Base-by-base conservation (phyloP, 1,139 yeast genomes). In the Pichia sp. region DNA sequence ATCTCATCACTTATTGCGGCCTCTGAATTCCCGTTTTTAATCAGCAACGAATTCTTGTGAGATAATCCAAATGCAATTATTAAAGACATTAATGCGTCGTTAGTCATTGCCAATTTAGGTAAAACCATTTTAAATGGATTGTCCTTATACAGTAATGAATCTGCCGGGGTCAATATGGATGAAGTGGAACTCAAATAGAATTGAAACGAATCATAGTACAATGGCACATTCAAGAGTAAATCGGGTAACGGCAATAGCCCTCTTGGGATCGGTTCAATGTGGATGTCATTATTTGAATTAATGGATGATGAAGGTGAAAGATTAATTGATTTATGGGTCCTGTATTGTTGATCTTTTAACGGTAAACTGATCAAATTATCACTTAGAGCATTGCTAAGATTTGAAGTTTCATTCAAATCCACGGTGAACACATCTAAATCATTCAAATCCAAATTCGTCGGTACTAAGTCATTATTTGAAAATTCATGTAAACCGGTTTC, bases 91-190 rank as follows among this genome's bases (percentile, higher is more conserved):
- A 85, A 62, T 0, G 85, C 75, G 4, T 79, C 75, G 44, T 73
- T 69, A 26, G 72, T 68, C 71, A 81, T 68, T 0, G 94, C 90
- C 75, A 85, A 72, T 51, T 75, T 77, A 0, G 94, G 92, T 23
- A 85, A 61, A 4, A 82, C 63, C 6, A 73, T 72, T 49, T 73
- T 73, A 62, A 84, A 83, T 0, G 95, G 95, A 54, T 84, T 85
- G 33, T 53, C 47, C 27, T 76, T 79, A 56, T 81, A 80, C 4
- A 73, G 56, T 23, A 67, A 61, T 2, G 75, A 67, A 5, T 88
- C 87, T 0, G 86, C 82, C 0, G 94, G 92, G 5, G 82, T 87
- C 35, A 84, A 65, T 37, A 74, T 67, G 39, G 71, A 71, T 1
- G 88, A 75, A 0, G 86, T 84, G 10, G 78, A 76, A 45, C 76